Evolutionary conservation across 2,329 filamentous ascomycete genomes (phyloP), one percentile per base, ranked within the genome.

Genomic region (Exophiala aquamarina): DNA sequence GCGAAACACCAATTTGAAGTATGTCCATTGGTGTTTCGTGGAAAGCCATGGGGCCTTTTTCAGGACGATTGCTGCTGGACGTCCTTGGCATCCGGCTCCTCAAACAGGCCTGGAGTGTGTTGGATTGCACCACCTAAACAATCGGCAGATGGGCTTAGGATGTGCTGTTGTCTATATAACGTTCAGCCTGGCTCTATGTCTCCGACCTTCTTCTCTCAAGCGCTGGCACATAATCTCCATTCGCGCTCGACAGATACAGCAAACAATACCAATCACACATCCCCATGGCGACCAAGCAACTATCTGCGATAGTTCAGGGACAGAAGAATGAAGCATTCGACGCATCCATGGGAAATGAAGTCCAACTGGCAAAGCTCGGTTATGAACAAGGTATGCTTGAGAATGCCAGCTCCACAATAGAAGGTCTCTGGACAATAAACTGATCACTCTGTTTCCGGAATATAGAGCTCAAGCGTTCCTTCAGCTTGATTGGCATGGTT

Each of bases 401-500:
- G 9, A 9, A 31, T n/a, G n/a, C n/a, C n/a, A n/a, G n/a, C n/a
- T n/a, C n/a, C n/a, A n/a, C n/a, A n/a, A n/a, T n/a, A n/a, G n/a
- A n/a, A n/a, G n/a, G n/a, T n/a, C n/a, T n/a, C n/a, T n/a, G n/a
- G 9, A 47, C 19, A 32, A 28, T 35, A 11, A 33, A 13, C 15
- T 36, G 11, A 3, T 8, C 4, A 9, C n/a, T 31, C 9, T 9
- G 28, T 31, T 34, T 38, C 15, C 37, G n/a, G 26, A 19, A 29
- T 4, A 40, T 49, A 77, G 77, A 82, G 61, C 70, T 82, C 54
- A 79, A 78, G 59, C 74, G 78, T 7, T 75, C 70, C 7, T 82
- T 81, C 55, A 69, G 74, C 8, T 61, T 80, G 4, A 54, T 81
- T 20, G 77, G 77, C 28, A 82, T 82, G 75, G 70, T 82, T 26